Base-by-base conservation (phyloP, 805 yeast species). In the Maudiozyma serrabonitensis region DNA sequence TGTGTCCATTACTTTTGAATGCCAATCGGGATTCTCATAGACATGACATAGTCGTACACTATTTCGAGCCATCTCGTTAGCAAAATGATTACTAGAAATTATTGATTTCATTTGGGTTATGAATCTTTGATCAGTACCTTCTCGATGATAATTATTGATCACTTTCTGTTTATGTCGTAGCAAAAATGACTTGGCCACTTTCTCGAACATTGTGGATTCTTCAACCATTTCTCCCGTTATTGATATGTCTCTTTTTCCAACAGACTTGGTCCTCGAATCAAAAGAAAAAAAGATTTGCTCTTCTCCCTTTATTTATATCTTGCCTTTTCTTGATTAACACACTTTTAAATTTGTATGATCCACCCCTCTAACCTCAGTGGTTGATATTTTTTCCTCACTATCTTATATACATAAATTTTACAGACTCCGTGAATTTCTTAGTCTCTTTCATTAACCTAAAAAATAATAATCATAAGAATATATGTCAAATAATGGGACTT, bases 1-100 rank as follows among this genome's bases (percentile, higher is more conserved):
- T 0, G 75, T 65, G 26, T 79, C 87, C 28, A 89, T 65, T 0
- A 86, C 95, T 2, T 57, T 58, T 41, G 82, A 84, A 43, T 78
- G 74, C 54, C 71, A 64, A 0, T 54, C 67, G 0, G 69, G 56
- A 48, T 75, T 67, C 35, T 75, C 79, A 54, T 77, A 80, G 16
- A 60, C 59, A 21, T 45, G 49, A 44, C 68, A 61, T 19, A 62
- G 47, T n/a, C 57, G 45, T 18, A 51, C 51, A 23, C 59, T 54
- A 6, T 56, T 49, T 8, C 54, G 53, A n/a, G 51, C 48, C 8
- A 64, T 37, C 15, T 56, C 58, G 45, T 59, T 52, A 12, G 67
- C 67, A 46, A 58, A 60, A 4, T 47, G 46, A 46, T 61, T 61
- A 0, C 47, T 35, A 40, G 18, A 18, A n/a, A 41, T 39, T 6